Base-by-base conservation (phyloP, 2,329 filamentous ascomycete species). In the Lecanicillium sp. region DNA sequence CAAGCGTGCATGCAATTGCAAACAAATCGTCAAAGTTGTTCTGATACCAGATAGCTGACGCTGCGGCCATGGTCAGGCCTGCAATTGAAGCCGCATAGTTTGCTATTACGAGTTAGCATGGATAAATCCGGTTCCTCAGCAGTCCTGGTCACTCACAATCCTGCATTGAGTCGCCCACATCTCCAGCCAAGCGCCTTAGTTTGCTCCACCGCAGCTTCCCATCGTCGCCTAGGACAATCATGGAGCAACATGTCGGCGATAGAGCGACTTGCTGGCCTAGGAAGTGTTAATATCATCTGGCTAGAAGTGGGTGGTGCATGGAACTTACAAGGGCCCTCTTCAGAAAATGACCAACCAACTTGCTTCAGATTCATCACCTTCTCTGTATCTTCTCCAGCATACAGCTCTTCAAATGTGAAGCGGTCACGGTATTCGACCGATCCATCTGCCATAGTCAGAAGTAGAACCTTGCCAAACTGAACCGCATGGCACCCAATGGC, bases 391-490 rank as follows among this genome's bases (percentile, higher is more conserved):
- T 73, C 70, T 40, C 82, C 74, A 5, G 74, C 72, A 45, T 77
- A 79, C 1, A 89, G 66, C 38, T 81, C 71, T 4, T 77, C 70
- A 73, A 94, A 82, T 0, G 77, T 84, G 34, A 74, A 70, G 10
- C 87, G 76, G 52, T 94, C 84, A 40, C 86, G 78, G 58, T 90
- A 86, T 49, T 92, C 81, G 4, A 94, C 69, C 0, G 79, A 83
- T 10, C 89, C 86, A 55, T 95, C 88, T 44, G 84, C 84, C 49
- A 86, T 86, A 18, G 74, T 73, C 42, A 95, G 68, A 20, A 82
- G 79, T 3, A 95, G 46, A 2, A 84, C 70, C 42, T 79, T 87
- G 35, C 84, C 83, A 43, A 82, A 78, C 49, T 84, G 82, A 14
- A 84, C 68, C 3, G 78, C 66, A 33, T 82, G 74, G 20, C 92